These are phyloP conservation scores for Corylus heterophylla DNA, from an alignment of 306 rosid species.

Conservation along the genomic window DNA sequence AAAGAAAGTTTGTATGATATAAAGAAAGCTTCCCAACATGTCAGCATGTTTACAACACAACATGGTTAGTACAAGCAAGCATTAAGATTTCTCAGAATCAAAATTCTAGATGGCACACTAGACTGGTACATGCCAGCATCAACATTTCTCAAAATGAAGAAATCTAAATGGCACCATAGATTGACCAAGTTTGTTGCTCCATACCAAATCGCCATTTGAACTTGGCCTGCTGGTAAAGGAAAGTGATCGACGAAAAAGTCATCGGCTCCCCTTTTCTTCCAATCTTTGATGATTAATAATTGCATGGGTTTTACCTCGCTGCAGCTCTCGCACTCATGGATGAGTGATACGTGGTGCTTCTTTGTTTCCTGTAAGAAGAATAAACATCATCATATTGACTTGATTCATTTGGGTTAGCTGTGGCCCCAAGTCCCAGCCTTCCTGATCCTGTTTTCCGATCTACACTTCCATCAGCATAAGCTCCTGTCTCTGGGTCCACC, in stretches of 20 bases:
- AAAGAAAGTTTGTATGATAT: background rate
- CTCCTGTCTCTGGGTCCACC: conserved; percentile 87
- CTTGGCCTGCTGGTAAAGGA: background rate
- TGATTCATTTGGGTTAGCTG: conserved; percentile 78
- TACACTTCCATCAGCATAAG: conserved; percentile 84
- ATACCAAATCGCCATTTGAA: background rate
- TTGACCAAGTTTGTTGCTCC: background rate
- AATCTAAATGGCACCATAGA: background rate
- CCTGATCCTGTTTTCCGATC: conserved; percentile 76
- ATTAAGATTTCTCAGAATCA: background rate
- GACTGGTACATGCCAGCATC: background rate
- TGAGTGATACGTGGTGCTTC: conserved; percentile 90
- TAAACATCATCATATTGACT: conserved; percentile 97
- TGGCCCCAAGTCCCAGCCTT: conserved; percentile 88
- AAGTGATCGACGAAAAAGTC: background rate
- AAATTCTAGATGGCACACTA: background rate
- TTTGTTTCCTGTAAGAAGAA: conserved; percentile 93
- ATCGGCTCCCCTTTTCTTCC: background rate
- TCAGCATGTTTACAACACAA: background rate
- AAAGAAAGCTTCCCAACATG: background rate
- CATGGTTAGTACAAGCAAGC: background rate
- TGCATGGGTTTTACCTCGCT: conserved; percentile 46
- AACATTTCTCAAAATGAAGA: background rate
- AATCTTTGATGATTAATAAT: background rate
- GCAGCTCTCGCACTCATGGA: conserved; percentile 87